Conservation (phyloP, 139 green algal genomes). For the Coccomyxa sp. region DNA sequence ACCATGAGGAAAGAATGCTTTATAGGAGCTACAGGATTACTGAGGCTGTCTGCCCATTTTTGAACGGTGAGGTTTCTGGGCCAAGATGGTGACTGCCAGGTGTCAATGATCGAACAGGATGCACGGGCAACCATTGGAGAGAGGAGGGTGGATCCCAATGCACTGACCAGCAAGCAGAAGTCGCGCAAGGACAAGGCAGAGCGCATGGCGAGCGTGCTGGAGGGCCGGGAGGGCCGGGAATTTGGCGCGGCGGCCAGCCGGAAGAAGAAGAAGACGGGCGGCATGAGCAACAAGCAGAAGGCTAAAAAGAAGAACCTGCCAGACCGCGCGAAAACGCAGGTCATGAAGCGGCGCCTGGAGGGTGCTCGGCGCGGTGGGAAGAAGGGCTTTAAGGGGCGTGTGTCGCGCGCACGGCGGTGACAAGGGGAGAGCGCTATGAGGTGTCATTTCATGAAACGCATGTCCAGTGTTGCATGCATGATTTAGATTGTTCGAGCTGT, state of each 20-base stretch:
- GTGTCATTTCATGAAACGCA: too few relatives aligned
- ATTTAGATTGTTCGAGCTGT: too few relatives aligned
- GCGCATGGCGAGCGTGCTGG: slow-evolving; percentile 60
- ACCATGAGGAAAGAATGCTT: background rate
- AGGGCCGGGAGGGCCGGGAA: slow-evolving; percentile 79
- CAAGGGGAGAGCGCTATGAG: too few relatives aligned
- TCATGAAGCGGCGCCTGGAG: slow-evolving; percentile 42
- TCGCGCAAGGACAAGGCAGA: slow-evolving; percentile 75
- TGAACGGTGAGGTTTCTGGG: too few relatives aligned
- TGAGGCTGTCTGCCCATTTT: too few relatives aligned
- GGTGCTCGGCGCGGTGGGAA: background rate
- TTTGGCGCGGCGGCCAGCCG: slow-evolving; percentile 57
- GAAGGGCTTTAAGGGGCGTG: slow-evolving; percentile 81
- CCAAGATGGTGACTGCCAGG: too few relatives aligned
- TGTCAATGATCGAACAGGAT: slow-evolving; percentile 15
- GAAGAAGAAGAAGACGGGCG: slow-evolving; percentile 84
- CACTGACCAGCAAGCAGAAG: slow-evolving; percentile 58
- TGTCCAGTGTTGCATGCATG: too few relatives aligned
- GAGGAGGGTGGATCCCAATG: slow-evolving; percentile 44
- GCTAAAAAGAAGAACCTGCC: slow-evolving; percentile 83
- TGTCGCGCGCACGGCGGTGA: background rate
- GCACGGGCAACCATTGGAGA: slow-evolving; percentile 33
- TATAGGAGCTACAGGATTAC: too few relatives aligned
- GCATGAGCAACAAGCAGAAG: slow-evolving; percentile 88
- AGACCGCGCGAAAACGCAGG: slow-evolving; percentile 64